Evolutionary conservation across 768 basidiomycete species (phyloP).

Genomic region (Xerocomus potaroensis): DNA sequence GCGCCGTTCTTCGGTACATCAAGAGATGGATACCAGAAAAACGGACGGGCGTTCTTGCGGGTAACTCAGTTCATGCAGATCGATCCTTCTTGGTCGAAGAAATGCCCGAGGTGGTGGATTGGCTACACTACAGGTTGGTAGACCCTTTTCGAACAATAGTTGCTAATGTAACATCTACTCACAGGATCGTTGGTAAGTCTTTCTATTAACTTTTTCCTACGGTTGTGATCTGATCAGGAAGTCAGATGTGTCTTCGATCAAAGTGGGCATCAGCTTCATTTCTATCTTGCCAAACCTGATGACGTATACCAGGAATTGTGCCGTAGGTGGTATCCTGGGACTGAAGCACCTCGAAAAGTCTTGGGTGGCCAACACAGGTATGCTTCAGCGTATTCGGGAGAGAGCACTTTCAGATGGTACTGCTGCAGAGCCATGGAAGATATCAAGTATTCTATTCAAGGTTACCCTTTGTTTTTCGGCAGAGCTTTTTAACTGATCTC

Average conservation of each 20-base stretch:
- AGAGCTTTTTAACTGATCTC: constrained; percentile 1
- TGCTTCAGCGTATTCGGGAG: constrained; percentile 4
- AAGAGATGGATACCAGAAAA: constrained; percentile 77
- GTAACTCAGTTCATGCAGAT: constrained; percentile 85
- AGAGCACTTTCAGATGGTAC: not conserved
- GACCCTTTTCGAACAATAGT: not conserved
- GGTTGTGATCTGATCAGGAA: not conserved
- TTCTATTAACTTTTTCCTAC: not conserved
- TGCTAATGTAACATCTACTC: not conserved
- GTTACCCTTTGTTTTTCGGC: constrained; percentile 31
- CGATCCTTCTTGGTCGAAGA: constrained; percentile 63
- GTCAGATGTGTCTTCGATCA: constrained; percentile 79
- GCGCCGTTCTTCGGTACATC: constrained; percentile 69
- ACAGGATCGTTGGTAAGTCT: constrained; percentile 66
- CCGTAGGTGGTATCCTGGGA: constrained; percentile 64
- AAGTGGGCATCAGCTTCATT: constrained; percentile 38
- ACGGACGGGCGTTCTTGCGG: constrained; percentile 68
- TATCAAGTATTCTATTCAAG: constrained; percentile 70
- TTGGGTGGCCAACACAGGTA: constrained; percentile 57
- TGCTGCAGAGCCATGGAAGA: constrained; percentile 71
- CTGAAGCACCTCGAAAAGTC: constrained; percentile 15
- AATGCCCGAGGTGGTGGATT: constrained; percentile 78
- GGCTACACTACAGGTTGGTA: constrained; percentile 73
- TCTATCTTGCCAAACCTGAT: not conserved
- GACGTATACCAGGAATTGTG: constrained; percentile 53